Percentiles rank a stretch among this genome's conserved stretches.
Evolutionary conservation across 2,329 filamentous ascomycete species (phyloP).

Genomic region (Exophiala mesophila): DNA sequence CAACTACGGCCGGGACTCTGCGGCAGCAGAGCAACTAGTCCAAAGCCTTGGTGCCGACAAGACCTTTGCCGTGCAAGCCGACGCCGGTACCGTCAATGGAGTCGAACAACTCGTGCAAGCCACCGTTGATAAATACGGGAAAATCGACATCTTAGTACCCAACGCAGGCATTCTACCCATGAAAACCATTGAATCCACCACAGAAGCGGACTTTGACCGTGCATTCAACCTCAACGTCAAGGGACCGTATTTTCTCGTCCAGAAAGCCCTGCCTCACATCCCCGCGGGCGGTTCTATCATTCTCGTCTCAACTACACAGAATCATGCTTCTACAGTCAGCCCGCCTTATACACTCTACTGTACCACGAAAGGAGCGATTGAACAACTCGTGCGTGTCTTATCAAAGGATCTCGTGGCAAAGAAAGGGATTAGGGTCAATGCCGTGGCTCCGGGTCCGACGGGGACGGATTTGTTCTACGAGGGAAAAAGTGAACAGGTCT

Average conservation of each 20-base stretch:
- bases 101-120: conserved; percentile 48
- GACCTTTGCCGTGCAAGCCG: conserved; percentile 50
- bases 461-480: conserved; percentile 52
- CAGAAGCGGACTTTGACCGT: conserved; percentile 49
- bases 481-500: conserved; percentile 45
- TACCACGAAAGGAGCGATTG: conserved; percentile 55
- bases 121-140: conserved; percentile 48
- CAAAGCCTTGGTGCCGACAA: conserved; percentile 44
- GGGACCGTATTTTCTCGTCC: conserved; percentile 50
- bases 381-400: conserved; percentile 53
- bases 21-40: conserved; percentile 52
- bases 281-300: conserved; percentile 46
- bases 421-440: conserved; percentile 50
- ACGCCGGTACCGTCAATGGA: conserved; percentile 45
- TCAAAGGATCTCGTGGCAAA: conserved; percentile 47
- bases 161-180: conserved; percentile 53
- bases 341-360: conserved; percentile 50
- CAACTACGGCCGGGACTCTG: conserved; percentile 54
- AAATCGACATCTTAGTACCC: conserved; percentile 55
- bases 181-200: conserved; percentile 46
- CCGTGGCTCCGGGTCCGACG: conserved; percentile 51
- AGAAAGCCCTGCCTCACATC: conserved; percentile 53
- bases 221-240: conserved; percentile 53
- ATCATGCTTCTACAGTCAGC: conserved; percentile 36
- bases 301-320: conserved; percentile 47